Conservation (phyloP, 73 alveolate genomes). For the Tetrahymena borealis region DNA sequence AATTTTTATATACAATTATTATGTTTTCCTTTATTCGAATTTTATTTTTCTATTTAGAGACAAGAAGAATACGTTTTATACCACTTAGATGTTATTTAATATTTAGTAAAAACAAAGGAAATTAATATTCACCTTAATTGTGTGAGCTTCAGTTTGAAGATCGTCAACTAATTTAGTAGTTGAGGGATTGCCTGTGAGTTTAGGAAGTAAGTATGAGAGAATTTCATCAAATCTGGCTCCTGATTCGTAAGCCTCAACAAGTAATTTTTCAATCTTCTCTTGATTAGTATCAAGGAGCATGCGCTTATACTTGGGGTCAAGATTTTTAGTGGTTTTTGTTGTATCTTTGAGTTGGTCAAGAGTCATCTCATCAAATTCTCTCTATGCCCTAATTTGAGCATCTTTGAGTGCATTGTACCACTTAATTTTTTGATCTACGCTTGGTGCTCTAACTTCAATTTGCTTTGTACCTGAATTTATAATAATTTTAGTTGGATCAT, state of each 20-base stretch:
- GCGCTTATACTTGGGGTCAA: background rate
- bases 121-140: background rate
- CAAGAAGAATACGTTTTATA: background rate
- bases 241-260: background rate
- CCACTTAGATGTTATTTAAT: background rate
- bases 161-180: background rate
- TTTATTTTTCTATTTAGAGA: too few relatives aligned
- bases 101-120: background rate
- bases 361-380: background rate
- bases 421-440: slow-evolving; percentile 9
- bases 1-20: too few relatives aligned
- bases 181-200: slow-evolving; percentile 13
- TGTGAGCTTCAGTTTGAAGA: slow-evolving; percentile 4
- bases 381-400: slow-evolving; percentile 5
- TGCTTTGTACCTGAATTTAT: slow-evolving; percentile 29
- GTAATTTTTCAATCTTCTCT: background rate
- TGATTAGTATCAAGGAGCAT: background rate
- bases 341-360: background rate
- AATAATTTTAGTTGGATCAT: slow-evolving; percentile 32
- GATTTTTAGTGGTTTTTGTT: background rate
- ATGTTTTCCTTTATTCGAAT: too few relatives aligned
- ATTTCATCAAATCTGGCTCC: slow-evolving; percentile 30
- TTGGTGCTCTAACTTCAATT: slow-evolving; percentile 25
- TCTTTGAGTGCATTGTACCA: slow-evolving; percentile 28
- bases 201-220: slow-evolving; percentile 4